Evolutionary conservation across 2,329 filamentous ascomycete genomes (phyloP).

Genomic region (Neonectria coccinea): DNA sequence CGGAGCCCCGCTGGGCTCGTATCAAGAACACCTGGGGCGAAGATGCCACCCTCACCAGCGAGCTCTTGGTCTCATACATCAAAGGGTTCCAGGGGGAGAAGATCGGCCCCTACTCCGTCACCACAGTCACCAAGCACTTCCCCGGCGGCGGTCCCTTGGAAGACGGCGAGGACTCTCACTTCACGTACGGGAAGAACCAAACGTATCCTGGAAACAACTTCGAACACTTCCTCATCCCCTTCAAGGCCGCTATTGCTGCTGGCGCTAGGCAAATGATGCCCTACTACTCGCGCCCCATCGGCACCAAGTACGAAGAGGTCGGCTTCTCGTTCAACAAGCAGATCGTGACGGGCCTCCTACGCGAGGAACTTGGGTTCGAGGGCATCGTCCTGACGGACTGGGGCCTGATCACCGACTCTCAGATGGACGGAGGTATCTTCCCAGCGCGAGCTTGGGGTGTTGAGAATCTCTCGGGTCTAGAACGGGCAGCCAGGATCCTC

Average conservation of each 20-base stretch:
- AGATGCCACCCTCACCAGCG: slow-evolving; percentile 56
- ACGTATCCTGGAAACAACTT: slow-evolving; percentile 64
- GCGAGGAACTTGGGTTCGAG: slow-evolving; percentile 59
- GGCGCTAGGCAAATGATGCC: slow-evolving; percentile 65
- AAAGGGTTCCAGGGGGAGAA: slow-evolving; percentile 60
- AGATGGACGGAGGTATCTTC: slow-evolving; percentile 57
- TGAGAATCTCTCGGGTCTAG: slow-evolving; percentile 56
- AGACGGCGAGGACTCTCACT: slow-evolving; percentile 65
- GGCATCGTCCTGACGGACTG: slow-evolving; percentile 64
- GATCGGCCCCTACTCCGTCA: slow-evolving; percentile 58
- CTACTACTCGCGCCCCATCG: slow-evolving; percentile 61
- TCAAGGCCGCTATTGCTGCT: slow-evolving; percentile 62
- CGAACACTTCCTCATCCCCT: slow-evolving; percentile 63
- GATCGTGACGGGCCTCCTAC: slow-evolving; percentile 61
- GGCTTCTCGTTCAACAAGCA: slow-evolving; percentile 63
- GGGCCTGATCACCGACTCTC: slow-evolving; percentile 60
- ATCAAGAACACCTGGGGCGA: slow-evolving; percentile 61
- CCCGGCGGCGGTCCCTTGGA: slow-evolving; percentile 62
- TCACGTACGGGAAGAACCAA: slow-evolving; percentile 63
- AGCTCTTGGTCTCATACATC: slow-evolving; percentile 57
- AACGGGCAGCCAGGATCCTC: slow-evolving; percentile 58
- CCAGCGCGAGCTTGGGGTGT: slow-evolving; percentile 63
- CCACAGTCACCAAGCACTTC: slow-evolving; percentile 66
- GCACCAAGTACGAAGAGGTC: slow-evolving; percentile 58
- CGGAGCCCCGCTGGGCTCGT: slow-evolving; percentile 64